Base-by-base conservation (phyloP, 345 rosid species). In the Isatis tinctoria region DNA sequence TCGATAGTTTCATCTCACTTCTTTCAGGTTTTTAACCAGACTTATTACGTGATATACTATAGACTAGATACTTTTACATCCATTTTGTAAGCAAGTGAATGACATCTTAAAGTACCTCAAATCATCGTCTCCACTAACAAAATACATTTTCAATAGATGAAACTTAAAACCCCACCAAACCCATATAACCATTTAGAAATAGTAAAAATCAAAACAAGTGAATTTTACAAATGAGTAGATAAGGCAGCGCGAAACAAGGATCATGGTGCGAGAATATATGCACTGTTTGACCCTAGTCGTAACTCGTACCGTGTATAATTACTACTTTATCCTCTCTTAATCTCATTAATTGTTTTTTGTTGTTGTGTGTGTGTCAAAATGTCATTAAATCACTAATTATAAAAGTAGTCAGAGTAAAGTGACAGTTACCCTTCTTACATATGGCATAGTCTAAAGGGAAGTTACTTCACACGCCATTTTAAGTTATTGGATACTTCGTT, bases 191-290 rank as follows among this genome's bases (percentile, higher is more conserved):
- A 36, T 36, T 0, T 36, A 36, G 4, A 9, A 8, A 35, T 1
- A 8, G 56, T 30, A 30, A 51, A 28, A 53, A 18, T 12, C 45
- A 56, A 0, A 65, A 44, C 4, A 39, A 27, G 41, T 66, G 41
- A 67, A 43, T 22, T 35, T 51, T 56, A 33, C 11, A 64, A 43
- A 39, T 11, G 24, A 66, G 13, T 45, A 74, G 54, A 67, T 49
- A 56, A 76, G 43, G 60, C 67, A 64, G 80, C 75, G 75, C 60
- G 35, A 76, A 70, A 69, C 70, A 61, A 64, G 80, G 80, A 70
- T 77, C 33, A 32, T 54, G 71, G 76, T 57, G 72, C 61, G 67
- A 65, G 80, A 57, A 70, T 70, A 70, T 77, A 63, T 70, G 80
- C 74, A 77, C 40, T 57, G 37, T 76, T 76, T 64, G 75, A 70